Percentiles rank a stretch among this genome's conserved stretches.
Evolutionary conservation across 1,139 yeast genomes (phyloP).

Genomic region (Yamadazyma dendronema): DNA sequence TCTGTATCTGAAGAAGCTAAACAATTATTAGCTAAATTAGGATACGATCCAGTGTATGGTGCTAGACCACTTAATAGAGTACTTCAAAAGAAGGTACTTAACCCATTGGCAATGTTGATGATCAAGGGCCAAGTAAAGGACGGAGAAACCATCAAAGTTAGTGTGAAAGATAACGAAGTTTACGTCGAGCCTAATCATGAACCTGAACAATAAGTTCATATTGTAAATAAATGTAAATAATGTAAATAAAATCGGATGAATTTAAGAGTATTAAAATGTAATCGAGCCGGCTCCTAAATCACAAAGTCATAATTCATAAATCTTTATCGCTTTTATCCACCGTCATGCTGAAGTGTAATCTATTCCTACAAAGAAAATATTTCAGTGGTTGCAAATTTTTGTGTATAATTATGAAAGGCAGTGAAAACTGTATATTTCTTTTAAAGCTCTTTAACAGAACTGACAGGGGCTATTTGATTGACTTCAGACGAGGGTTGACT

Average conservation of each 20-base stretch:
- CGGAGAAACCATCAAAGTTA: constrained; percentile 58
- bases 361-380: too few species aligned
- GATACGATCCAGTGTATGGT: constrained; percentile 90
- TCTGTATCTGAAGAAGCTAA: constrained; percentile 62
- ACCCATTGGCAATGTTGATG: constrained; percentile 80
- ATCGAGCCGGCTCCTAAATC: too few species aligned
- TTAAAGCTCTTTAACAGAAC: too few species aligned
- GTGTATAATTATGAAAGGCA: too few species aligned
- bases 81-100: constrained; percentile 74
- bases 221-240: not conserved
- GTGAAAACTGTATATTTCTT: too few species aligned
- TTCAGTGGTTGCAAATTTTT: too few species aligned
- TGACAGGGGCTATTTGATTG: too few species aligned
- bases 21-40: constrained; percentile 74
- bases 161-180: constrained; percentile 25
- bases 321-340: too few species aligned
- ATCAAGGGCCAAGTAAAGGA: constrained; percentile 76
- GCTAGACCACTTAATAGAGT: constrained; percentile 94
- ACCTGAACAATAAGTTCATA: constrained; percentile 10
- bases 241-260: not conserved
- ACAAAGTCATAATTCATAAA: too few species aligned
- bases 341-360: too few species aligned
- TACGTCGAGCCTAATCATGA: constrained; percentile 51
- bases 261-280: not conserved
- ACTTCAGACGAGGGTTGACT: too few species aligned